phyloP scores from a whole-genome alignment of 2,329 filamentous ascomycete species.

The Zymoseptoria ardabiliae region DNA sequence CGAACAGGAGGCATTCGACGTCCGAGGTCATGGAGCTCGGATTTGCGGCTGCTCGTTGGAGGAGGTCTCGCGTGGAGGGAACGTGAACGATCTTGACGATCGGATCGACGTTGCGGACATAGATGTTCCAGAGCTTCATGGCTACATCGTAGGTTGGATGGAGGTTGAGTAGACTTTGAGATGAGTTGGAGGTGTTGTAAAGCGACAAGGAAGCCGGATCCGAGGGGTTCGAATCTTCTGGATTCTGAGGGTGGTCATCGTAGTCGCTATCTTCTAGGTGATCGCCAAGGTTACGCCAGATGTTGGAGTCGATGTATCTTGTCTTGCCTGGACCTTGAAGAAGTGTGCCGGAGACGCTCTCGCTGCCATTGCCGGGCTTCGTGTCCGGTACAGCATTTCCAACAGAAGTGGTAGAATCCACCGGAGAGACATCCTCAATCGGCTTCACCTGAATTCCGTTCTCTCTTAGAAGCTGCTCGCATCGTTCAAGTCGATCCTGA shows the following conservation, averaged over 20 bases:
- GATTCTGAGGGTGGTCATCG: conserved; percentile 1
- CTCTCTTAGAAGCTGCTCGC: conserved; percentile 34
- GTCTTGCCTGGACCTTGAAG: conserved; percentile 31
- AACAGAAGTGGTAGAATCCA: background rate
- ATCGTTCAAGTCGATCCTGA: conserved; percentile 33
- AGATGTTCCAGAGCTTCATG: conserved; percentile 53
- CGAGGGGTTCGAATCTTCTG: conserved; percentile 9
- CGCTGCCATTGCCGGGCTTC: background rate
- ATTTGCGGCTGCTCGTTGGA: conserved; percentile 36
- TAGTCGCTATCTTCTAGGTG: conserved; percentile 23
- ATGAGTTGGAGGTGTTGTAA: conserved; percentile 6
- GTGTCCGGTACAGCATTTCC: background rate
- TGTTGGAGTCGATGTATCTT: conserved; percentile 36
- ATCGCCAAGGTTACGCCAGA: conserved; percentile 27
- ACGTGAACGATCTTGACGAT: conserved; percentile 64
- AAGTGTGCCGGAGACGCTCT: conserved; percentile 17
- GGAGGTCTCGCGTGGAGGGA: conserved; percentile 46
- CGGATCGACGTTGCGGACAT: conserved; percentile 64
- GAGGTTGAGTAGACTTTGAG: conserved; percentile 34
- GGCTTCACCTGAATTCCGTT: conserved; percentile 25
- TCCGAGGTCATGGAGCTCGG: conserved; percentile 52
- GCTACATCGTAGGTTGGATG: conserved; percentile 45
- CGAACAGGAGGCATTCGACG: conserved; percentile 52
- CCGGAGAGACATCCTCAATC: background rate
- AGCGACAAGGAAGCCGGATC: conserved; percentile 26